A percentile compares a stretch with the other conserved stretches of the same genome.
Evolutionary conservation across 2,329 filamentous ascomycete species (phyloP).

Genomic region (Tricladium varicosporioides): DNA sequence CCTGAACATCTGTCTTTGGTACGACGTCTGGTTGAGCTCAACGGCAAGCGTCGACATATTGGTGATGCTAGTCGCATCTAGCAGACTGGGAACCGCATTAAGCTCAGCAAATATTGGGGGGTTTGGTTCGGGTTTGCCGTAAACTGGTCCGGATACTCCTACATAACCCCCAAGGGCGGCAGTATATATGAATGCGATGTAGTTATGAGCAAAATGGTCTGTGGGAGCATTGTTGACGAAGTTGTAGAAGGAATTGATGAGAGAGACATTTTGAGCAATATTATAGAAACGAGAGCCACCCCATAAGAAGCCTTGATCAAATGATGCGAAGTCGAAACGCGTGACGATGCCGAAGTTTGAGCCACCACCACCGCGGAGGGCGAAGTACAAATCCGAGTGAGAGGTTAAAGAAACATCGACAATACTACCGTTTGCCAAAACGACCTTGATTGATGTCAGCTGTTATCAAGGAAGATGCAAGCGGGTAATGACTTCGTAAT

Average conservation of each 20-base stretch:
- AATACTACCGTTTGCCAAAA: slow-evolving; percentile 7
- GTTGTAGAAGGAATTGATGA: slow-evolving; percentile 2
- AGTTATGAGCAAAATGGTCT: neutral
- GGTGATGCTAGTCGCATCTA: too few relatives aligned
- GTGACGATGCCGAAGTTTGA: slow-evolving; percentile 15
- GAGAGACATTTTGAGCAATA: neutral
- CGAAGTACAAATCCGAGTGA: slow-evolving; percentile 11
- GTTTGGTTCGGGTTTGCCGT: too few relatives aligned
- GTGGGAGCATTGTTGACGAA: neutral
- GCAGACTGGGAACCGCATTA: too few relatives aligned
- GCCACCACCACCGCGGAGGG: slow-evolving; percentile 13
- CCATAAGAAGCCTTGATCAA: neutral
- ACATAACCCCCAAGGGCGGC: too few relatives aligned
- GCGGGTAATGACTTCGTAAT: too few relatives aligned
- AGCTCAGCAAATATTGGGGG: too few relatives aligned
- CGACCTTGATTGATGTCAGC: too few relatives aligned
- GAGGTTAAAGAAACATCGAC: slow-evolving; percentile 9
- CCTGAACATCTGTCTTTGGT: too few relatives aligned
- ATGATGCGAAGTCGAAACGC: neutral
- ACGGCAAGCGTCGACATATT: too few relatives aligned
- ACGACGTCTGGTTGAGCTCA: too few relatives aligned
- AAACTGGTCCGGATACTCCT: too few relatives aligned
- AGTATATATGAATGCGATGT: neutral
- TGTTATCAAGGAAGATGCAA: too few relatives aligned
- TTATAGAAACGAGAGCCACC: neutral